Evolutionary conservation across 176 grass and related monocot genomes (phyloP).

Genomic region (Stipa capillata): DNA sequence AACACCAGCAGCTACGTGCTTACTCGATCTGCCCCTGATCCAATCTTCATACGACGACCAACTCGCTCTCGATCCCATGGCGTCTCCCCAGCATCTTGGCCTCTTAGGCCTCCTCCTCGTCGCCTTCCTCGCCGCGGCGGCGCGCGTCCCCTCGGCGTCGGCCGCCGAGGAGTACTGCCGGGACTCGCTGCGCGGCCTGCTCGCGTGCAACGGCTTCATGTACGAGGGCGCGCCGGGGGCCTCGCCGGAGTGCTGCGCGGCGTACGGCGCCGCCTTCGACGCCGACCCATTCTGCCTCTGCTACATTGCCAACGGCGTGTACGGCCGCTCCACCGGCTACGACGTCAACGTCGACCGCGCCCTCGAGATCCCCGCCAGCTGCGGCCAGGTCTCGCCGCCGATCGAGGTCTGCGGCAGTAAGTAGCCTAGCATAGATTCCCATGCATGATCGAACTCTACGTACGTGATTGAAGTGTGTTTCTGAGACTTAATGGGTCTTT

Average conservation of each 20-base stretch:
- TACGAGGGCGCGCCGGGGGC: not conserved
- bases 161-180: constrained; percentile 1
- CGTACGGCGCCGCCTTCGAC: constrained; percentile 17
- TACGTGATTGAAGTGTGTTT: not conserved
- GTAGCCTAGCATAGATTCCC: not conserved
- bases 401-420: constrained; percentile 38
- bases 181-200: constrained; percentile 20
- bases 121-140: not conserved
- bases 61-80: not conserved
- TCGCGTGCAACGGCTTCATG: constrained; percentile 29
- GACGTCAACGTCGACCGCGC: constrained; percentile 29
- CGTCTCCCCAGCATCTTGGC: not conserved
- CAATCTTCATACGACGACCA: no score
- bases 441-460: not conserved
- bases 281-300: constrained; percentile 44
- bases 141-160: not conserved
- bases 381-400: constrained; percentile 31
- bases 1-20: no score
- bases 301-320: constrained; percentile 40
- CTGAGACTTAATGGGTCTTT: not conserved
- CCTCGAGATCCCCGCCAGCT: constrained; percentile 30
- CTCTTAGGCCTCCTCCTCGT: not conserved
- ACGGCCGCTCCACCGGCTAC: constrained; percentile 16
- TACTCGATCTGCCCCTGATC: no score
- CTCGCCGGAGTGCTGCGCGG: constrained; percentile 23